These are phyloP conservation scores for Sporothrix euskadiensis DNA, from an alignment of 2,329 filamentous ascomycete species.

Conservation along the genomic window DNA sequence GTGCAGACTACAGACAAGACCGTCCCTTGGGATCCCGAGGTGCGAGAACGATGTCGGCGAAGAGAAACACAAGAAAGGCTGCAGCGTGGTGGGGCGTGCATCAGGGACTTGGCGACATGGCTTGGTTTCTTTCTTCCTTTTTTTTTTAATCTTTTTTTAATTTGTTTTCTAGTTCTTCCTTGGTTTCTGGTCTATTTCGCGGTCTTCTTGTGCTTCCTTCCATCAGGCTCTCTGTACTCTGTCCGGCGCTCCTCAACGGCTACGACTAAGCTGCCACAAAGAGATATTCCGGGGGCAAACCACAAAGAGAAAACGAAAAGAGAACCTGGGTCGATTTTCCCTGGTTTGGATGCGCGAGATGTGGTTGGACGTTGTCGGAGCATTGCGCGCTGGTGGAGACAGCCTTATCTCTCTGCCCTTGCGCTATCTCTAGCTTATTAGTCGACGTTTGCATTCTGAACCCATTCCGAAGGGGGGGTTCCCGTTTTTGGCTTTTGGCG, in stretches of 20 bases:
- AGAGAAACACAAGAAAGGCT: slow-evolving; percentile 24
- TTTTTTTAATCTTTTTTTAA: background rate
- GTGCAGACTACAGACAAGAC: background rate
- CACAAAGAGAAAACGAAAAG: background rate
- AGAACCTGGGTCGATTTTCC: background rate
- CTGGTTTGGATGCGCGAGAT: background rate
- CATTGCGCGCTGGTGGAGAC: slow-evolving; percentile 2
- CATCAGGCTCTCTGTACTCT: background rate
- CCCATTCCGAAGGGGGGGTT: background rate
- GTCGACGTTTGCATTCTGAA: background rate
- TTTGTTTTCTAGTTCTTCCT: background rate
- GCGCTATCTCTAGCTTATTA: slow-evolving; percentile 10
- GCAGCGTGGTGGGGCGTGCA: slow-evolving; percentile 10
- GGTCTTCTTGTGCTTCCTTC: background rate
- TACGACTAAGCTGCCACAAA: slow-evolving; percentile 18
- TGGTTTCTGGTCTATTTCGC: background rate
- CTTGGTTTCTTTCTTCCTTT: background rate
- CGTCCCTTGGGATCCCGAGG: slow-evolving; percentile 13
- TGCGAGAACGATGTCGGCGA: slow-evolving; percentile 14
- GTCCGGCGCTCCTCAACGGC: background rate
- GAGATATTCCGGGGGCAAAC: slow-evolving; percentile 11
- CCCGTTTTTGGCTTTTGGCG: slow-evolving; percentile 17
- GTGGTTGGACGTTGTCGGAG: slow-evolving; percentile 1
- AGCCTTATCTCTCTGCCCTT: slow-evolving; percentile 22
- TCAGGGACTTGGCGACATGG: background rate